These are phyloP conservation scores for Vanderwaltozyma polyspora DNA, from an alignment of 805 yeast species.

Conservation along the genomic window DNA sequence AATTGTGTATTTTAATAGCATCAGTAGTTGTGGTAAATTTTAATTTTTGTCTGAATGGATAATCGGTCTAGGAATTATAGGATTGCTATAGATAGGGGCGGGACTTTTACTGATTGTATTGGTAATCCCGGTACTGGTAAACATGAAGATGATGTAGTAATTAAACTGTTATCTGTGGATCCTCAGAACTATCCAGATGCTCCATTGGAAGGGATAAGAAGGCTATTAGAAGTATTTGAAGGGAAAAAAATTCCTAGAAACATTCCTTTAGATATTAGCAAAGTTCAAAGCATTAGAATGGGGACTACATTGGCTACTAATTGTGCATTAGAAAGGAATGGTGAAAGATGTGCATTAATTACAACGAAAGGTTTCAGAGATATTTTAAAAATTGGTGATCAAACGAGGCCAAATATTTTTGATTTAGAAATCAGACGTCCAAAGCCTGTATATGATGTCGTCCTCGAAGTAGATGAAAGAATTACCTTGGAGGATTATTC, in stretches of 20 bases:
- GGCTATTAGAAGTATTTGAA: slow-evolving; percentile 54
- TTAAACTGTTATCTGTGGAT: slow-evolving; percentile 79
- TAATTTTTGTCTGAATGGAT: no score
- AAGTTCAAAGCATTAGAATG: slow-evolving; percentile 63
- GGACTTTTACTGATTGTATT: slow-evolving; percentile 79
- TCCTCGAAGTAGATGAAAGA: slow-evolving; percentile 80
- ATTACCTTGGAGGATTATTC: slow-evolving; percentile 73
- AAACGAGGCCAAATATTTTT: slow-evolving; percentile 81
- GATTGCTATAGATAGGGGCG: slow-evolving; percentile 58
- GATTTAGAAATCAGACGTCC: slow-evolving; percentile 69
- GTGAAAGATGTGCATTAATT: slow-evolving; percentile 74
- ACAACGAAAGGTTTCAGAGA: slow-evolving; percentile 87
- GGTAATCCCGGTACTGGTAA: slow-evolving; percentile 38
- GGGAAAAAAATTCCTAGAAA: slow-evolving; percentile 47
- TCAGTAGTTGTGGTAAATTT: no score
- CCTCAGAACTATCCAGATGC: slow-evolving; percentile 84
- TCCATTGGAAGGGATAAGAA: slow-evolving; percentile 81
- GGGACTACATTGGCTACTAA: slow-evolving; percentile 96
- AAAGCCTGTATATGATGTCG: slow-evolving; percentile 58
- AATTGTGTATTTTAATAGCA: no score
- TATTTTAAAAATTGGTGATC: slow-evolving; percentile 75
- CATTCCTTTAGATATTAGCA: slow-evolving; percentile 46
- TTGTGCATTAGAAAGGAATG: slow-evolving; percentile 86
- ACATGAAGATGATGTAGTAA: slow-evolving; percentile 46
- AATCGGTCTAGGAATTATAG: no score